A percentile compares a stretch with the other conserved stretches of the same genome.
Evolutionary conservation across 345 rosid species (phyloP).

Genomic region (Eucalyptus cloeziana): DNA sequence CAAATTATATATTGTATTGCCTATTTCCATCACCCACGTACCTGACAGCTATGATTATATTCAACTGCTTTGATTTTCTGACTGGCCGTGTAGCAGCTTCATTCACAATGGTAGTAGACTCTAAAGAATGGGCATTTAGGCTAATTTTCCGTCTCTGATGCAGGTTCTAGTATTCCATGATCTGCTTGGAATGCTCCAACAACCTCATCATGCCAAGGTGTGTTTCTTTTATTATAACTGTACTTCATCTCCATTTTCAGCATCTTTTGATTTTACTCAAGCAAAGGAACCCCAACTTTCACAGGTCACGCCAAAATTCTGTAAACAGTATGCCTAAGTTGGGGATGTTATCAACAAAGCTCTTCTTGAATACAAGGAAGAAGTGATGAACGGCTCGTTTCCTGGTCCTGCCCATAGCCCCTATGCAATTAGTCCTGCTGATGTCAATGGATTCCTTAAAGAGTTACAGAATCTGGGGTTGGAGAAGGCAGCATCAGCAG

Average conservation of each 20-base stretch:
- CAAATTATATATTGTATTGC: background rate
- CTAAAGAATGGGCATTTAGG: background rate
- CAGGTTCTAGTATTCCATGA: constrained; percentile 90
- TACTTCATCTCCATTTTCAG: background rate
- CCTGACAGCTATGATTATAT: background rate
- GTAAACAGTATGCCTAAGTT: constrained; percentile 61
- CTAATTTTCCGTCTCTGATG: background rate
- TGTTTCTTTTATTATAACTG: background rate
- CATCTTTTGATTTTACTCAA: background rate
- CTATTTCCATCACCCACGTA: background rate
- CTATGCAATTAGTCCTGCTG: constrained; percentile 46
- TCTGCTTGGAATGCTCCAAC: constrained; percentile 90
- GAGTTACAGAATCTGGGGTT: constrained; percentile 70
- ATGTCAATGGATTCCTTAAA: constrained; percentile 41
- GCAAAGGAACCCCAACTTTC: background rate
- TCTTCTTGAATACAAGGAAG: constrained; percentile 62
- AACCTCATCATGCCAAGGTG: constrained; percentile 98
- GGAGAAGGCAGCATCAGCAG: constrained; percentile 63
- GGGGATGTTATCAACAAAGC: constrained; percentile 81
- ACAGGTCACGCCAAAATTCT: constrained; percentile 90
- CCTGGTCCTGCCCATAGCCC: constrained; percentile 76
- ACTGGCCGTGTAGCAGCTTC: background rate
- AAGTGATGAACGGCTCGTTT: constrained; percentile 52
- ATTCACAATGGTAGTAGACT: background rate
- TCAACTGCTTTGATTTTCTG: background rate